Evolutionary conservation across 2,329 filamentous ascomycete genomes (phyloP).

Genomic region (Pyricularia grisea): DNA sequence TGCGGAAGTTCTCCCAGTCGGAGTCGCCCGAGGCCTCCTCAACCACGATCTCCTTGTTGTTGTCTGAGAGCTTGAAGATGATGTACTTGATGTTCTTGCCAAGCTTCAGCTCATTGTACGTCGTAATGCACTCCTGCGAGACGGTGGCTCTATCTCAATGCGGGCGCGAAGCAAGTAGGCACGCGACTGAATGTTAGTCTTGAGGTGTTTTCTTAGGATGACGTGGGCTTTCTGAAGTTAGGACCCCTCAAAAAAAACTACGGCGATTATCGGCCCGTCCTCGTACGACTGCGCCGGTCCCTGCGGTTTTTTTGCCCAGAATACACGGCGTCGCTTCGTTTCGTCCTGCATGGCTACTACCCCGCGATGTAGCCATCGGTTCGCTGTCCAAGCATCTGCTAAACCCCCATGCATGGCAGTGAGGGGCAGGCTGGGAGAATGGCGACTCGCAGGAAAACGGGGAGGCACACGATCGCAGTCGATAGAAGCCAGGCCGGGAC

Average conservation of each 20-base stretch:
- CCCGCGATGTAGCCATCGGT: neutral
- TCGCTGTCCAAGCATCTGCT: neutral
- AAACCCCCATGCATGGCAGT: neutral
- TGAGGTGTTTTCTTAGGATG: neutral
- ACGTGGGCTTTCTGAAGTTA: neutral
- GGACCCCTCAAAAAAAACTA: neutral
- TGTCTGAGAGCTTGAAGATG: constrained; percentile 79
- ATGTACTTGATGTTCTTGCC: constrained; percentile 76
- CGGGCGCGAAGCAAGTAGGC: neutral
- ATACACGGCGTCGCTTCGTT: neutral
- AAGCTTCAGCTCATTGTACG: constrained; percentile 78
- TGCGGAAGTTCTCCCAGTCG: constrained; percentile 65
- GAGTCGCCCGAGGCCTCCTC: constrained; percentile 59
- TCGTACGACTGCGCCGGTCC: neutral
- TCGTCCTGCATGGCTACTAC: neutral
- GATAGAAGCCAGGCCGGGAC: neutral
- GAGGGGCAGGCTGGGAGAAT: neutral
- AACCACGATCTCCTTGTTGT: constrained; percentile 74
- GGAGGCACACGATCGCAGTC: neutral
- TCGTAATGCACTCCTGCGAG: constrained; percentile 58
- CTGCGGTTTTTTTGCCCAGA: neutral
- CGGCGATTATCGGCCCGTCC: neutral
- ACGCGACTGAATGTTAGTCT: constrained; percentile 6
- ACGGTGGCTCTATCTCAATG: constrained; percentile 53
- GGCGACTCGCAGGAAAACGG: neutral